Evolutionary conservation across 371 early-diverging fungal species (phyloP).

Genomic region (Catenaria anguillulae): DNA sequence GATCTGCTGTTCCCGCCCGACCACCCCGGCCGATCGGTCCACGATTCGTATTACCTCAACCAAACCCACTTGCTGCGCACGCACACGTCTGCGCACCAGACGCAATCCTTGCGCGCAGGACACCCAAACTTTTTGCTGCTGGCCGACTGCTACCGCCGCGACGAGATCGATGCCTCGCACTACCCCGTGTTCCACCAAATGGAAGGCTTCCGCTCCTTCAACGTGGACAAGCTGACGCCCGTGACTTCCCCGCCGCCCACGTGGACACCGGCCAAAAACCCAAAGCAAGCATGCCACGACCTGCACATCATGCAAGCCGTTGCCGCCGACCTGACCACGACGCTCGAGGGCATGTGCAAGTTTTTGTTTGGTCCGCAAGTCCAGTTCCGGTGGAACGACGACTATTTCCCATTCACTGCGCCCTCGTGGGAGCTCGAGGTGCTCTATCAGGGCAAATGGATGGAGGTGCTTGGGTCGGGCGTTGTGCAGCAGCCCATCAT

Average conservation of each 20-base stretch:
- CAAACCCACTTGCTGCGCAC: slow-evolving; percentile 61
- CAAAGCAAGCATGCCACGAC: background rate
- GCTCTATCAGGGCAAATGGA: slow-evolving; percentile 80
- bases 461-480: slow-evolving; percentile 90
- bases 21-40: slow-evolving; percentile 64
- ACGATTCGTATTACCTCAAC: slow-evolving; percentile 91
- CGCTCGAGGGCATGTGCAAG: background rate
- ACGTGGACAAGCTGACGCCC: slow-evolving; percentile 4
- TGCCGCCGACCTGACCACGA: background rate
- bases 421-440: slow-evolving; percentile 96
- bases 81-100: slow-evolving; percentile 91
- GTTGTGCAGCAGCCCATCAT: slow-evolving; percentile 65
- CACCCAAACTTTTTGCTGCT: slow-evolving; percentile 47
- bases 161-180: slow-evolving; percentile 88
- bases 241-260: background rate
- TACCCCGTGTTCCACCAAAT: slow-evolving; percentile 97
- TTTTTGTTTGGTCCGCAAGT: slow-evolving; percentile 22
- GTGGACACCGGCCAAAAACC: slow-evolving; percentile 18
- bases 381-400: slow-evolving; percentile 88
- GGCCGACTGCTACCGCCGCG: slow-evolving; percentile 94
- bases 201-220: slow-evolving; percentile 64
- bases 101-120: slow-evolving; percentile 40
- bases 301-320: background rate
- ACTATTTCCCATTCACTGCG: slow-evolving; percentile 87
- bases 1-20: slow-evolving; percentile 62